Evolutionary conservation across 2,329 filamentous ascomycete genomes (phyloP), one percentile per base, ranked within the genome.

Genomic region (Monilinia fructicola): DNA sequence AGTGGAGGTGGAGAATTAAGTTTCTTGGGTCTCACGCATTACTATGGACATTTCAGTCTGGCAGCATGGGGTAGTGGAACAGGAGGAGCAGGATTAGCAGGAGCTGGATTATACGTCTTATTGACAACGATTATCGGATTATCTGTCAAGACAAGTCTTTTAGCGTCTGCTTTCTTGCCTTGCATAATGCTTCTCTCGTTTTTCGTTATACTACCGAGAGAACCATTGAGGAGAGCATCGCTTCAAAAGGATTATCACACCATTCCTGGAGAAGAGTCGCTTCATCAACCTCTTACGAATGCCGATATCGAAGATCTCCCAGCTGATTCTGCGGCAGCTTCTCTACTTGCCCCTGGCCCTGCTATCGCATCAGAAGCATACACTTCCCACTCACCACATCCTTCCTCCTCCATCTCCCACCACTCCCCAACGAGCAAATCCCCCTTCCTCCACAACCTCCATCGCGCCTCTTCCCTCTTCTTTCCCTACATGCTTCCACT

Each of bases 21-120:
- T 78, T 97, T 98, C 75, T 81, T 99, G 7, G 90, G 92, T 1
- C 79, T 99, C 74, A 96, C 94, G 18, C 94, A 98, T 77, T 97
- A 90, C 80, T 98, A 98, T 74, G 95, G 94, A 0, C 88, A 87
- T 11, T 89, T 91, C 78, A 92, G 92, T 72, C 83, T 98, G 23
- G 93, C 93, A 0, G 89, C 92, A 46, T 99, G 95, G 95, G 91
- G 92, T 0, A 94, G 90, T 70, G 94, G 94, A 0, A 97, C 94
- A 0, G 94, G 94, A 1, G 94, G 90, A 0, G 94, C 94, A 0
- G 94, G 94, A 0, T 78, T 99, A 67, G 83, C 94, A 0, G 95
- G 95, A 6, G 92, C 94, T 0, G 93, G 93, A 0, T 83, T 94
- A 18, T 99, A 98, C 78, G 91, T 96, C 10, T 75, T 94, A 58